These are phyloP conservation scores for Chionographis japonica DNA, from an alignment of 106 monocot genomes.

Conservation along the genomic window DNA sequence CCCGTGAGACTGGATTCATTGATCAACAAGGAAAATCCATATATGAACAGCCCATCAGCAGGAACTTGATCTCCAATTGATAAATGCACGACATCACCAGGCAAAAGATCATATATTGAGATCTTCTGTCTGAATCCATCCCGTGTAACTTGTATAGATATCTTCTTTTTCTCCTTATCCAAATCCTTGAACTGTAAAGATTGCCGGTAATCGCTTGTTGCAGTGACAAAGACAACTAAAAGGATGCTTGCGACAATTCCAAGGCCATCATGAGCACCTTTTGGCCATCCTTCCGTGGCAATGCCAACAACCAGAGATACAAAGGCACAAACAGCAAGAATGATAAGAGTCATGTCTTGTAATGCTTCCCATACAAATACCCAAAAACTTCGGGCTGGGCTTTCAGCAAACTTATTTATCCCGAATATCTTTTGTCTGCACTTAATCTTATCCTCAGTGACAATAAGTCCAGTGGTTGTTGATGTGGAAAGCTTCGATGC, in stretches of 20 bases:
- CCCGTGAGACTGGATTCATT: conserved; percentile 80
- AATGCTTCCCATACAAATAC: conserved; percentile 74
- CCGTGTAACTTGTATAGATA: conserved; percentile 57
- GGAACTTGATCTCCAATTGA: conserved; percentile 77
- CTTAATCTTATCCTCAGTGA: conserved; percentile 16
- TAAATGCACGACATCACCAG: conserved; percentile 76
- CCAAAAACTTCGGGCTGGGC: conserved; percentile 50
- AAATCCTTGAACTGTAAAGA: conserved; percentile 78
- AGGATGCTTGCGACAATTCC: conserved; percentile 76
- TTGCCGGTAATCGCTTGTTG: conserved; percentile 69
- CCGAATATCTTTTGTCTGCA: conserved; percentile 46
- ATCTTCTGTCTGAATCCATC: conserved; percentile 63
- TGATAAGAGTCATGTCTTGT: conserved; percentile 69
- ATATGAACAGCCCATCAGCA: conserved; percentile 70
- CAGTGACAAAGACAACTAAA: conserved; percentile 69
- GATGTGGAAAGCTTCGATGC: conserved; percentile 58
- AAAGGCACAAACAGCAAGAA: conserved; percentile 55
- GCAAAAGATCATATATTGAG: conserved; percentile 65
- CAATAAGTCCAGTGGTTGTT: conserved; percentile 27
- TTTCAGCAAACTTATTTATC: conserved; percentile 58
- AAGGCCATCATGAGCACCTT: conserved; percentile 71
- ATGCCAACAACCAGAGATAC: conserved; percentile 69
- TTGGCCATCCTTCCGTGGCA: conserved; percentile 71
- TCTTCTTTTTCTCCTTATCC: conserved; percentile 85
- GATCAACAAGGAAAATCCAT: conserved; percentile 61